Evolutionary conservation across 345 rosid genomes (phyloP).

Genomic region (Carallia brachiata): DNA sequence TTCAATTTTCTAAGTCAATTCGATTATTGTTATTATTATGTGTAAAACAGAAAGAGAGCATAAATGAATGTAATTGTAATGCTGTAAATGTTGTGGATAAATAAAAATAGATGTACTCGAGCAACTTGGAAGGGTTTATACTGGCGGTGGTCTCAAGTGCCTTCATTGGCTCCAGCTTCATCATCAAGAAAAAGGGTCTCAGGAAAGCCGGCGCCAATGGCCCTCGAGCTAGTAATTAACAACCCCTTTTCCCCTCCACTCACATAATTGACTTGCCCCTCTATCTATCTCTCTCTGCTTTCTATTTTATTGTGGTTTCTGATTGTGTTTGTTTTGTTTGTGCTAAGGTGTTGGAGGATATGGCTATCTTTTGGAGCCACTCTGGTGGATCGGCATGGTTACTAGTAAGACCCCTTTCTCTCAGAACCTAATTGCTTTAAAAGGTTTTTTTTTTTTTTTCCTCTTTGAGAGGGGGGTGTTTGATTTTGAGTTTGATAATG

Average conservation of each 20-base stretch:
- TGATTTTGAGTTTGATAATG: neutral
- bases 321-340: neutral
- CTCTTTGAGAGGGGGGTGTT: neutral
- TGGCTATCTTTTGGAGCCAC: constrained; percentile 72
- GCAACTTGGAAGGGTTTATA: constrained; percentile 59
- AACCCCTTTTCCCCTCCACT: no score
- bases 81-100: no score
- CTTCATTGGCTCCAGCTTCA: constrained; percentile 83
- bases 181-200: constrained; percentile 83
- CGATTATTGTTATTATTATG: no score
- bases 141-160: constrained; percentile 69
- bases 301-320: neutral
- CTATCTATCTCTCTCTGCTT: neutral
- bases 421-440: no score
- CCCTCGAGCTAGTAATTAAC: constrained; percentile 52
- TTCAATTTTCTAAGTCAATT: no score
- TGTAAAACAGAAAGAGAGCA: no score
- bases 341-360: constrained; percentile 68
- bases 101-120: constrained; percentile 55
- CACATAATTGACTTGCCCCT: neutral
- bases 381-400: constrained; percentile 88
- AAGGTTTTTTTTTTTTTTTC: neutral
- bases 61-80: no score
- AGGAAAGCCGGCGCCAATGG: constrained; percentile 58
- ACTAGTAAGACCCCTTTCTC: constrained; percentile 54